phyloP scores from a whole-genome alignment of 306 rosid species.

The Sicyos baderoa region DNA sequence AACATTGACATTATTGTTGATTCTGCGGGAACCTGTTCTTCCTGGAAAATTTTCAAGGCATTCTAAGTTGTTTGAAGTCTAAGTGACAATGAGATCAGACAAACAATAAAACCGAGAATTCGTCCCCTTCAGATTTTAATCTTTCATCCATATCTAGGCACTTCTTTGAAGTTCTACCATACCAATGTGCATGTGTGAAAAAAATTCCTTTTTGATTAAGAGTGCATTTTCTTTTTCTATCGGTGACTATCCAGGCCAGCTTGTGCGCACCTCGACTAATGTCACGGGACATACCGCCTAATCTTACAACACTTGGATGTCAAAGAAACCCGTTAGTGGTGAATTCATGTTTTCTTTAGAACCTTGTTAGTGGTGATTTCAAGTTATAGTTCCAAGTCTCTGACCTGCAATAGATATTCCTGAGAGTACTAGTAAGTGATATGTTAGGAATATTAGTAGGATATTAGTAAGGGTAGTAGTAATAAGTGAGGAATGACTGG shows the following conservation, averaged over 20 bases:
- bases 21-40: conserved; percentile 54
- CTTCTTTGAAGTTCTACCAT: conserved; percentile 65
- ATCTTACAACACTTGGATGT: no score
- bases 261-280: no score
- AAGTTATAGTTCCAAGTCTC: conserved; percentile 89
- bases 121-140: conserved; percentile 62
- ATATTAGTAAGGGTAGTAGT: no score
- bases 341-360: conserved; percentile 68
- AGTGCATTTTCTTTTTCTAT: no score
- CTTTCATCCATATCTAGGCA: conserved; percentile 62
- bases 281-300: no score
- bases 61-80: conserved; percentile 17
- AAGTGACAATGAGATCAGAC: conserved; percentile 22
- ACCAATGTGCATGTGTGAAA: conserved; percentile 89
- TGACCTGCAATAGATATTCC: conserved; percentile 41
- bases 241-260: no score
- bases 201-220: conserved; percentile 60
- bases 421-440: neutral
- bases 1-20: conserved; percentile 45
- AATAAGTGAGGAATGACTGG: no score
- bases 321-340: no score
- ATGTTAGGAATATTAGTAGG: neutral
- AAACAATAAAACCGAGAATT: conserved; percentile 21
- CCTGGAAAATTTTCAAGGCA: conserved; percentile 36
- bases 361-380: conserved; percentile 54